These are phyloP conservation scores for Eutrema yunnanense DNA, from an alignment of 345 rosid genomes.

Conservation along the genomic window DNA sequence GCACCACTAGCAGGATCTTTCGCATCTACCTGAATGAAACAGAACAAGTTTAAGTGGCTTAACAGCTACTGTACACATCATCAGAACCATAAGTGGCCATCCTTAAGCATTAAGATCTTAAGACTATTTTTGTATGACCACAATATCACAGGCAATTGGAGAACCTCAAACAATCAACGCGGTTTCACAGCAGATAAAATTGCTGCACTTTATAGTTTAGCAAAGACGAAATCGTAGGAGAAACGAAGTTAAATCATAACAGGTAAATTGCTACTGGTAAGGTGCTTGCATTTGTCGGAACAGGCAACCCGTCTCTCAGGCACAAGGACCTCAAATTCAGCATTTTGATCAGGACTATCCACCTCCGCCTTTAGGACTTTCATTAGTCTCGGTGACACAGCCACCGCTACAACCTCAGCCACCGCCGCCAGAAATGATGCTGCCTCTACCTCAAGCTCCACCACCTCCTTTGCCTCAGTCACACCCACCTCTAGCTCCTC, in stretches of 20 bases:
- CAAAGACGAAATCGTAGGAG: neutral
- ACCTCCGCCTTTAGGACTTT: slow-evolving; percentile 38
- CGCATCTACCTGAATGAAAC: slow-evolving; percentile 55
- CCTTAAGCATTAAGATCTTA: neutral
- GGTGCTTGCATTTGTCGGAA: slow-evolving; percentile 30
- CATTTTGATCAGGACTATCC: slow-evolving; percentile 59
- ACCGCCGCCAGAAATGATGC: slow-evolving; percentile 36
- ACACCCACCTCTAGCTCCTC: slow-evolving; percentile 68
- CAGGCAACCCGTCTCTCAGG: slow-evolving; percentile 68
- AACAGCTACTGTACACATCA: neutral
- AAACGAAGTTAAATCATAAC: slow-evolving; percentile 29
- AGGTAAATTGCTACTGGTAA: slow-evolving; percentile 48
- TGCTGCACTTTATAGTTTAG: neutral
- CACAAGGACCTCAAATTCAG: slow-evolving; percentile 58
- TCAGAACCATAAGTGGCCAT: neutral
- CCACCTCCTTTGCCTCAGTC: slow-evolving; percentile 72
- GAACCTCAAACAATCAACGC: neutral
- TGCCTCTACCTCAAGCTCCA: slow-evolving; percentile 45
- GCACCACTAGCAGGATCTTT: slow-evolving; percentile 42
- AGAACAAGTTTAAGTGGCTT: neutral
- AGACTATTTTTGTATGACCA: neutral
- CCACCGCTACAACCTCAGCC: slow-evolving; percentile 41
- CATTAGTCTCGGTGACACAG: slow-evolving; percentile 16
- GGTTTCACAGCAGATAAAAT: neutral
- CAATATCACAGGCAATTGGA: neutral